Evolutionary conservation across 1,284 basidiomycete species (phyloP), one percentile per base, ranked within the genome.

Genomic region (Fomes fomentarius): DNA sequence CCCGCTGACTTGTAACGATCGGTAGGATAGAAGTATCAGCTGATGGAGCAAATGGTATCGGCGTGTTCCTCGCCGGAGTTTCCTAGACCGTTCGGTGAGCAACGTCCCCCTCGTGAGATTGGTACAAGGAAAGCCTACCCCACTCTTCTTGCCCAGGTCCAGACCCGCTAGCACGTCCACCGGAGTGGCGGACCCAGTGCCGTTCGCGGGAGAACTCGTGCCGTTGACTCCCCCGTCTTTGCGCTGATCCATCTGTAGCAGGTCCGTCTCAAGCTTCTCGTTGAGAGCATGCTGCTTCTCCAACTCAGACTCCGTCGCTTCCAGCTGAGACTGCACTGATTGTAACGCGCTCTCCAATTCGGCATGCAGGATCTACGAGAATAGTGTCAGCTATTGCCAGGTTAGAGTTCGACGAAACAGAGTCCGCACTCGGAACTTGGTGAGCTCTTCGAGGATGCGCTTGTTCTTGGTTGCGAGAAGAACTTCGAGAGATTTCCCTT

Each of bases 1-100:
- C 96, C 53, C 96, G 82, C 70, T 99, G 97, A 61, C 91, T 92
- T 0, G 96, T 98, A 34, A 99, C 96, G 62, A 99, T 98, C 0
- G 94, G 94, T 14, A 98, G 73, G 63, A 97, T 97, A 0, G 93
- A 95, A 0, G 89, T 92, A 65, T 97, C 94, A 4, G 90, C 87
- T 4, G 88, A 84, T 1, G 87, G 76, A 0, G 82, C 78, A 62
- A 90, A 91, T 1, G 84, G 84, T 68, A 90, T 84, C 0, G 86
- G 82, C 3, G 84, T 84, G 38, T 74, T 74, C 53, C 82, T 74
- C 24, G 76, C 70, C 5, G 76, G 73, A 47, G 74, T 67, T 48
- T 79, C 78, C 78, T 82, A 52, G 15, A 15, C 49, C n/a, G 46
- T 42, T 38, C 24, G 41, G 57, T 52, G 37, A 43, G 26, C 19